Evolutionary conservation across 2,329 filamentous ascomycete species (phyloP), one percentile per base, ranked within the genome.

Genomic region (Aspergillus bombycis): DNA sequence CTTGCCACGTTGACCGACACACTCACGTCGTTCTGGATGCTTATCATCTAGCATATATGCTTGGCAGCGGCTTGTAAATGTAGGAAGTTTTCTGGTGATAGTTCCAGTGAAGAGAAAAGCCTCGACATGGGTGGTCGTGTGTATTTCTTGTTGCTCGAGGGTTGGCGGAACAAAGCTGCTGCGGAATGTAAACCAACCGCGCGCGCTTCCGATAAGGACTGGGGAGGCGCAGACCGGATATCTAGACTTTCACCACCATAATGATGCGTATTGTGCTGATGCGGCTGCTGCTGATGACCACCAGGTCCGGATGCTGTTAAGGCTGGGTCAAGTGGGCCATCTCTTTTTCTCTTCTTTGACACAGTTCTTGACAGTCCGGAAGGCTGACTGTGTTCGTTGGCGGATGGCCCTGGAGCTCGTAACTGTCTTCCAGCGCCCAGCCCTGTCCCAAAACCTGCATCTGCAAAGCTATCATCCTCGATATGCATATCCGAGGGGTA

Each of bases 61-160:
- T 87, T 88, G 0, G 85, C 85, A 16, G 82, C 83, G 21, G 83
- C 80, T 69, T 87, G 85, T 8, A 87, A 73, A 56, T 84, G 81
- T 19, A 87, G 70, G 65, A 86, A 87, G 64, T 83, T 83, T 71
- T 87, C 85, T 0, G 85, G 84, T 3, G 82, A 83, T 21, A 87
- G 76, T 65, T 85, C 83, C 19, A 88, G 79, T 1, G 84, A 86
- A 32, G 83, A 75, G 67, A 86, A 87, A 43, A 88, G 77, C 64
- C 85, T 86, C 46, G 84, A 85, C 78, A 87, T 86, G 5, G 85
- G 83, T 23, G 85, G 85, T 0, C 85, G 82, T 1, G 84, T 87
- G 68, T 85, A 83, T 68, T 87, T 87, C 71, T 85, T 85, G 57
- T 81, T 80, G 38, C 78, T 78, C 3, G 80, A 82, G 4, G 80